Evolutionary conservation across 345 rosid genomes (phyloP).

Genomic region (Rhodamnia argentea): DNA sequence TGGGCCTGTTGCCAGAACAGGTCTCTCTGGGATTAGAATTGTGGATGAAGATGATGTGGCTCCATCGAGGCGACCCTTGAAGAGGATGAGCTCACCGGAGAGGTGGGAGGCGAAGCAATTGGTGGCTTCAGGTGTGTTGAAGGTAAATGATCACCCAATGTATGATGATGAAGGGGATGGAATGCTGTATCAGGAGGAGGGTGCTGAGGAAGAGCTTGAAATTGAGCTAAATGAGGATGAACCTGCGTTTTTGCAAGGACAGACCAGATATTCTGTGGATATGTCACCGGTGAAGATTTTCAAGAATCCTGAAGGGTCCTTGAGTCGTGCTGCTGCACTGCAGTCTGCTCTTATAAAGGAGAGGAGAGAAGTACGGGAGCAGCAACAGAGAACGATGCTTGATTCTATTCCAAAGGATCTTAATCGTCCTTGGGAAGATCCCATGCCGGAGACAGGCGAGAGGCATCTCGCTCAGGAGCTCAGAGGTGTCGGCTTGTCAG

Average conservation of each 20-base stretch:
- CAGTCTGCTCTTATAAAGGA: conserved; percentile 91
- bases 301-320: conserved; percentile 88
- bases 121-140: conserved; percentile 80
- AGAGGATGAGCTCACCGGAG: conserved; percentile 87
- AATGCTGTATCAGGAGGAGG: conserved; percentile 68
- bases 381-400: conserved; percentile 86
- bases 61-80: conserved; percentile 56
- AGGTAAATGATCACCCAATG: conserved; percentile 50
- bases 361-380: conserved; percentile 69
- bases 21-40: conserved; percentile 66
- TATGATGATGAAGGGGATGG: conserved; percentile 88
- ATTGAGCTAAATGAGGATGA: conserved; percentile 86
- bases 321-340: conserved; percentile 88
- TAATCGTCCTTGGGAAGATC: conserved; percentile 97
- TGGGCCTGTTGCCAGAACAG: conserved; percentile 45
- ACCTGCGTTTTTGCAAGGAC: conserved; percentile 78
- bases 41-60: conserved; percentile 45
- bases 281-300: conserved; percentile 89
- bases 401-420: conserved; percentile 95
- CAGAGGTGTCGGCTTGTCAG: conserved; percentile 83
- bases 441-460: conserved; percentile 88
- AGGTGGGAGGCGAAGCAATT: conserved; percentile 85
- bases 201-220: conserved; percentile 89
- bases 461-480: conserved; percentile 93
- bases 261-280: conserved; percentile 59